Percentiles rank a stretch among this genome's conserved stretches.
Conservation (phyloP, 2,329 filamentous ascomycete genomes). For the Aspergillus sclerotialis region DNA sequence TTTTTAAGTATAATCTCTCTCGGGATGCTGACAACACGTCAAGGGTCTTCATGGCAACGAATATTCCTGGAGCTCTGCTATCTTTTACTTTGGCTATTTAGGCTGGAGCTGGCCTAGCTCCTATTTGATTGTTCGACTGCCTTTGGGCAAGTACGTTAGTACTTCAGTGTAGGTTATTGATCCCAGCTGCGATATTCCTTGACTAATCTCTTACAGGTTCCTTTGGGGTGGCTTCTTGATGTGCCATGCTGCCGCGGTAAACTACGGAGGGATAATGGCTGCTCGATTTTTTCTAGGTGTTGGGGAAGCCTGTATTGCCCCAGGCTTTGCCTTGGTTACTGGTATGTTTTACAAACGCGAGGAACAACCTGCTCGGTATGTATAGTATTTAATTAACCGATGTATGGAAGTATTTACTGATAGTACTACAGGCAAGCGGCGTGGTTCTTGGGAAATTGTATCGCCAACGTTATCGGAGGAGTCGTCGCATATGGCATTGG, state of each 20-base stretch:
- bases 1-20: no score
- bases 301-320: slow-evolving; percentile 22
- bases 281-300: slow-evolving; percentile 31
- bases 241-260: slow-evolving; percentile 23
- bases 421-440: slow-evolving; percentile 19
- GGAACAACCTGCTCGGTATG: slow-evolving; percentile 23
- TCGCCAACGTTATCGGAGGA: slow-evolving; percentile 22
- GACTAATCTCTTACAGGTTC: no score
- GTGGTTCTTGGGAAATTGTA: slow-evolving; percentile 29
- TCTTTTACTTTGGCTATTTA: slow-evolving; percentile 31
- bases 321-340: slow-evolving; percentile 31
- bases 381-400: no score
- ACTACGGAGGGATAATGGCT: slow-evolving; percentile 29
- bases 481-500: slow-evolving; percentile 24
- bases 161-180: slow-evolving; percentile 18
- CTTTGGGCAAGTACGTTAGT: slow-evolving; percentile 22
- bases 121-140: slow-evolving; percentile 27
- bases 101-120: slow-evolving; percentile 34
- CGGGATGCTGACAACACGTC: no score
- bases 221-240: slow-evolving; percentile 27
- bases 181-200: slow-evolving; percentile 25
- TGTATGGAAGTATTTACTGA: not conserved
- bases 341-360: slow-evolving; percentile 29
- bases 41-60: no score
- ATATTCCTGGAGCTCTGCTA: slow-evolving; percentile 24